Percentiles rank a stretch among this genome's conserved stretches.
Conservation (phyloP, 257 asterid genomes). For the Scutellaria minor region DNA sequence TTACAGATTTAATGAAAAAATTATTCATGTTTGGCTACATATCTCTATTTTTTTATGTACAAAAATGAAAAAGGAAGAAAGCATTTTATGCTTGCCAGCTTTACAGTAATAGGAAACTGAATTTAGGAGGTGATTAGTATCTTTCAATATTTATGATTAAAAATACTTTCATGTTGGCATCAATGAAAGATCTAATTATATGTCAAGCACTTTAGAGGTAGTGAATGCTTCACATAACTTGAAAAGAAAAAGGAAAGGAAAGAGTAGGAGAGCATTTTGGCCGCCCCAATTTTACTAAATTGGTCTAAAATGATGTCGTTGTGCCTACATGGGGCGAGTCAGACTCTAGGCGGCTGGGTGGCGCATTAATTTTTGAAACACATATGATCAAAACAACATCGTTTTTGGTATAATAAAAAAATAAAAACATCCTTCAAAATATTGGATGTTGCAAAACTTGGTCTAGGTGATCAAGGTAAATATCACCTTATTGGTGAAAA, state of each 20-base stretch:
- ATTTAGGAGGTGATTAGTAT: neutral
- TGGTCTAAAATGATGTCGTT: neutral
- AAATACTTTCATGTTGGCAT: neutral
- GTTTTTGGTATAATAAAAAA: neutral
- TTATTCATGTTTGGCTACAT: neutral
- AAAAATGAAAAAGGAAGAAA: neutral
- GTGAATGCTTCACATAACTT: neutral
- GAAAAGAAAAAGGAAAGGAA: neutral
- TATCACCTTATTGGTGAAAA: no score
- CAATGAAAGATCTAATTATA: neutral
- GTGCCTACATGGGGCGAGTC: neutral
- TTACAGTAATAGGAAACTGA: neutral
- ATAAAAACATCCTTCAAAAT: neutral
- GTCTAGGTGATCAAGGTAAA: neutral
- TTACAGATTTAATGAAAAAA: neutral
- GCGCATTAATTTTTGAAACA: neutral
- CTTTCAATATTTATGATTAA: neutral
- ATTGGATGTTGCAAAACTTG: neutral
- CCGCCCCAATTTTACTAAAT: neutral
- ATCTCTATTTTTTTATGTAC: constrained; percentile 4
- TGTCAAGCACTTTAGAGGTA: neutral
- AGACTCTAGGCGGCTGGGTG: neutral
- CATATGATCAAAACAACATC: neutral
- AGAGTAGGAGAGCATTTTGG: neutral
- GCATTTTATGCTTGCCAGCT: neutral